Base-by-base conservation (phyloP, 805 yeast species). In the Yarrowia keelungensis region DNA sequence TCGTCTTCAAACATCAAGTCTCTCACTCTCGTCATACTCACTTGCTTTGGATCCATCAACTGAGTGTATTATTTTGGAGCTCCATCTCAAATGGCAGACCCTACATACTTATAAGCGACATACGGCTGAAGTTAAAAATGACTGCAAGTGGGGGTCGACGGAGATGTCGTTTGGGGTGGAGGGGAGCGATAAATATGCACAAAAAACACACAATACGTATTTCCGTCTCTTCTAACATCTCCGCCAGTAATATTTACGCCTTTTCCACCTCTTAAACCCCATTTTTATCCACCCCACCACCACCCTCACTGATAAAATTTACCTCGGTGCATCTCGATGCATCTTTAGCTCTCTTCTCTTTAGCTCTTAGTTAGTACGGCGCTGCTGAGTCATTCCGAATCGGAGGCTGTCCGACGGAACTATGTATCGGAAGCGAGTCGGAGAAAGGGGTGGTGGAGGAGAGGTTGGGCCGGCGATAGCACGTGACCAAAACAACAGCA, bases 91-190 rank as follows among this genome's bases (percentile, higher is more conserved):
- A 50, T 26, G 59, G 36, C 39, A 53, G 59, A 53, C 59, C 45
- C 59, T 53, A 38, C 59, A 39, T 53, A 53, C 59, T 53, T 53
- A 53, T 53, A 53, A 53, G 59, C 59, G 45, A 39, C 59, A 53
- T 53, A 38, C 58, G 59, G 59, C 45, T 39, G 15, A 53, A 53
- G 59, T 39, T 53, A 16, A 51, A 38, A 53, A 39, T 53, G 59
- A 38, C 36, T 53, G 2, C 45, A 38, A 14, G 59, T 53, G 59
- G 59, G 59, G 59, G 59, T 38, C 22, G 45, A 10, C 59, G 45
- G 59, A 53, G 3, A 22, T 51, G 38, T n/a, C n/a, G n/a, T n/a
- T n/a, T n/a, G n/a, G n/a, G n/a, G n/a, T n/a, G n/a, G n/a, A n/a
- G n/a, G n/a, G n/a, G n/a, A n/a, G n/a, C n/a, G n/a, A n/a, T n/a